A percentile compares a stretch with the other conserved stretches of the same genome.
Evolutionary conservation across 768 basidiomycete species (phyloP).

Genomic region (Kwoniella dejecticola): DNA sequence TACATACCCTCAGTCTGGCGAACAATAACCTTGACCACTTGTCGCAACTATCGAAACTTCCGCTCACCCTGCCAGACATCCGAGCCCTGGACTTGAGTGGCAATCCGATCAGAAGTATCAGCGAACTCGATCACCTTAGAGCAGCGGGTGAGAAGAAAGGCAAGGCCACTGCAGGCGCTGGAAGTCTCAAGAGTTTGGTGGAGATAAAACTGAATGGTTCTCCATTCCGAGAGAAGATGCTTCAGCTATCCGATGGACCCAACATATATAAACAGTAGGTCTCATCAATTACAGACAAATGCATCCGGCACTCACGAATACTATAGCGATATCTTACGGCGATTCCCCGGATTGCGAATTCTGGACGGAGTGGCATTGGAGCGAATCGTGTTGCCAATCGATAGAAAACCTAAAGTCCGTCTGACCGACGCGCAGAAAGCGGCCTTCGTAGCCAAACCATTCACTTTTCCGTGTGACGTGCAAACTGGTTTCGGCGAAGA

Average conservation of each 20-base stretch:
- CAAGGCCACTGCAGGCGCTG: conserved; percentile 38
- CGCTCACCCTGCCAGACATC: conserved; percentile 69
- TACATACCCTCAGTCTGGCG: conserved; percentile 75
- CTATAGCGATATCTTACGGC: conserved; percentile 72
- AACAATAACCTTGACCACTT: conserved; percentile 71
- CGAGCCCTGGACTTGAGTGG: conserved; percentile 52
- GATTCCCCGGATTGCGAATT: conserved; percentile 78
- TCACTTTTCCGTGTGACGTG: conserved; percentile 70
- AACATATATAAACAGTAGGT: conserved; percentile 66
- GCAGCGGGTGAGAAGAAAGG: conserved; percentile 65
- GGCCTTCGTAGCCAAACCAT: conserved; percentile 56
- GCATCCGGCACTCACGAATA: conserved; percentile 60
- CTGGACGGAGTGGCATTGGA: conserved; percentile 79
- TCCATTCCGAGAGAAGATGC: conserved; percentile 41
- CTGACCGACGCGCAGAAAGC: conserved; percentile 58
- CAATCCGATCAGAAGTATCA: conserved; percentile 72
- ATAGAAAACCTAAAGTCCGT: conserved; percentile 58
- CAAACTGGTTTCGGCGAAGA: conserved; percentile 54
- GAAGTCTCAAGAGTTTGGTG: conserved; percentile 45
- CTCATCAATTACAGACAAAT: not conserved
- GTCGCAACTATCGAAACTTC: conserved; percentile 64
- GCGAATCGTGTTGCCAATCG: conserved; percentile 70
- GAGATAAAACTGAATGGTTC: conserved; percentile 51
- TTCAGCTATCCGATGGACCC: conserved; percentile 66
- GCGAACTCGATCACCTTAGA: conserved; percentile 74